These are phyloP conservation scores for Colletotrichum viniferum DNA, from an alignment of 2,329 filamentous ascomycete species.

Conservation along the genomic window DNA sequence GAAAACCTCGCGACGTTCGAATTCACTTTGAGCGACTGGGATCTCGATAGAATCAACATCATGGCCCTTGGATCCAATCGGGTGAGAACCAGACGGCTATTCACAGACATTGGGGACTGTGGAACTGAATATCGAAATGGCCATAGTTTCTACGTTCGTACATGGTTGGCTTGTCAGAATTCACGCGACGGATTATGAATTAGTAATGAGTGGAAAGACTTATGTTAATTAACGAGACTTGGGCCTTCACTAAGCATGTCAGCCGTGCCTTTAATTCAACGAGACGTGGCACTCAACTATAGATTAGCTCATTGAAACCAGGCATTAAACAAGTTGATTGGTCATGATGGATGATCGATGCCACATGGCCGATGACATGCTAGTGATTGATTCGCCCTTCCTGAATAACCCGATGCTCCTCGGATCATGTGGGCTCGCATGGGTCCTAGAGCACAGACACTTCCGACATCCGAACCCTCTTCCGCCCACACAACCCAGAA, in stretches of 20 bases:
- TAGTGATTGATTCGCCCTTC: neutral
- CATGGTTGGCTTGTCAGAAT: neutral
- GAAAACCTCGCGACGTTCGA: neutral
- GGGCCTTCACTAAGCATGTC: neutral
- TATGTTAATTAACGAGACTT: neutral
- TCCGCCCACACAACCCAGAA: neutral
- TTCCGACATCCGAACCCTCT: slow-evolving; percentile 2
- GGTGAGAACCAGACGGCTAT: neutral
- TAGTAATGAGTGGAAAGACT: neutral
- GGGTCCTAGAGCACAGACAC: neutral
- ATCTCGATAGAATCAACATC: neutral
- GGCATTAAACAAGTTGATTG: neutral
- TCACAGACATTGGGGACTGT: neutral
- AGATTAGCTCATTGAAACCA: neutral
- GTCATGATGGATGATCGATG: neutral
- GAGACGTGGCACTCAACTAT: neutral
- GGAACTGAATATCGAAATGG: neutral
- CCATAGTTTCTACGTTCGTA: neutral
- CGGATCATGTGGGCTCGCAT: neutral
- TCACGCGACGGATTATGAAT: neutral
- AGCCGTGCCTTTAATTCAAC: neutral
- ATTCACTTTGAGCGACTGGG: neutral
- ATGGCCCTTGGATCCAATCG: neutral
- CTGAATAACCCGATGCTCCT: neutral
- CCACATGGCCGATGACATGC: neutral